A percentile compares a stretch with the other conserved stretches of the same genome.
phyloP scores from a whole-genome alignment of 139 green algal genomes.

The Chlorella sp. region DNA sequence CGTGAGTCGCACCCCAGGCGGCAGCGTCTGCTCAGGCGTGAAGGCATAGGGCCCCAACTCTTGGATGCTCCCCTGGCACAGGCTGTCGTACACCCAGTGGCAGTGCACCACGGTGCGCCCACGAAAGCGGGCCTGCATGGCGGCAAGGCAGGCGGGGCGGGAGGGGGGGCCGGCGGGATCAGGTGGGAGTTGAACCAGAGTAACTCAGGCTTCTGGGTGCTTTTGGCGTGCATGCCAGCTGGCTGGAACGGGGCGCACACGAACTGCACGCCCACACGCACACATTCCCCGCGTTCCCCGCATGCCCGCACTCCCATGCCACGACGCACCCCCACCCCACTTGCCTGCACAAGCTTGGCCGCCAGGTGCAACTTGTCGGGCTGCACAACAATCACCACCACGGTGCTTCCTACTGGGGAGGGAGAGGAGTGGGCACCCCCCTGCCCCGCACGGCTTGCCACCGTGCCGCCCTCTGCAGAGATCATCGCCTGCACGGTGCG shows the following conservation, averaged over 20 bases:
- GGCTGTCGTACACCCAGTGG: slow-evolving; percentile 26
- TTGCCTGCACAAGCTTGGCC: background rate
- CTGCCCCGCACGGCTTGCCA: background rate
- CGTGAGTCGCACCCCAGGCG: background rate
- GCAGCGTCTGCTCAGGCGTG: background rate
- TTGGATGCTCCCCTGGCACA: background rate
- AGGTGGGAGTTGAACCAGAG: background rate
- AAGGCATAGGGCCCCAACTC: background rate
- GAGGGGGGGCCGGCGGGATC: background rate
- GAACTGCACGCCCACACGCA: no score
- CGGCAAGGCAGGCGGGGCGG: background rate
- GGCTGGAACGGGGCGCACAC: no score
- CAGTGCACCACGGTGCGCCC: background rate
- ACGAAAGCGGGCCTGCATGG: background rate
- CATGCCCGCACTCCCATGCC: background rate
- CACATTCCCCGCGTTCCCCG: no score
- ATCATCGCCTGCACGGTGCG: background rate
- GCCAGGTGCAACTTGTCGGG: no score
- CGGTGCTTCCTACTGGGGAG: background rate
- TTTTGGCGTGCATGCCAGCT: background rate
- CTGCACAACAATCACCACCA: background rate
- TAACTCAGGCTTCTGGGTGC: background rate
- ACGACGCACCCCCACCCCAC: background rate
- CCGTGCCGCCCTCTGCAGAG: background rate
- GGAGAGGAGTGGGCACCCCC: background rate